Conservation (phyloP, 83 land plant genomes). For the Isoetes engelmannii region DNA sequence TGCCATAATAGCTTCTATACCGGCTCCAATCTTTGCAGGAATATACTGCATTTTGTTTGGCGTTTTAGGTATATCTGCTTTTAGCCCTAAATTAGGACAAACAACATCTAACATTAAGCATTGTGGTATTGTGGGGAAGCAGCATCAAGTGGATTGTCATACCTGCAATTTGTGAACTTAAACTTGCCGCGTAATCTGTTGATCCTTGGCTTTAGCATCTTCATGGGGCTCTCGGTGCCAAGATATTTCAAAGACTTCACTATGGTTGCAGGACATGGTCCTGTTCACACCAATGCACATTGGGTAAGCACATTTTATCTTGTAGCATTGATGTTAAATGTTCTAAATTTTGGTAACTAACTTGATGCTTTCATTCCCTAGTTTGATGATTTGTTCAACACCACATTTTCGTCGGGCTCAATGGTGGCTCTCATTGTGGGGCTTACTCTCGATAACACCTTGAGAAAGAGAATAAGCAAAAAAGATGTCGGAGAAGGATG, state of each 20-base stretch:
- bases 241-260: slow-evolving; percentile 53
- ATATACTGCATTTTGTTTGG: slow-evolving; percentile 1
- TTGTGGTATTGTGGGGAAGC: slow-evolving; percentile 2
- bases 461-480: slow-evolving; percentile 55
- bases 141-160: slow-evolving; percentile 80
- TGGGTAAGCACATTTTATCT: slow-evolving; percentile 46
- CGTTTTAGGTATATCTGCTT: neutral
- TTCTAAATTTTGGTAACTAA: no score
- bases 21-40: slow-evolving; percentile 1
- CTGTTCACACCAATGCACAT: slow-evolving; percentile 57
- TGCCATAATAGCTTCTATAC: slow-evolving; percentile 5
- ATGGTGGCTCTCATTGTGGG: slow-evolving; percentile 54
- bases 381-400: slow-evolving; percentile 65
- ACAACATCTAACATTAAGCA: no score
- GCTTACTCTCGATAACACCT: slow-evolving; percentile 62
- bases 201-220: slow-evolving; percentile 57
- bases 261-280: slow-evolving; percentile 40
- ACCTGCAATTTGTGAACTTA: slow-evolving; percentile 55
- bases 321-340: no score
- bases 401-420: slow-evolving; percentile 55
- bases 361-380: slow-evolving; percentile 6
- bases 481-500: slow-evolving; percentile 54
- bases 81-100: no score
- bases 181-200: slow-evolving; percentile 59
- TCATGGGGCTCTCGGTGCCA: slow-evolving; percentile 66